These are phyloP conservation scores for Dactylis glomerata DNA, from an alignment of 176 grass and related monocot genomes.

Conservation along the genomic window DNA sequence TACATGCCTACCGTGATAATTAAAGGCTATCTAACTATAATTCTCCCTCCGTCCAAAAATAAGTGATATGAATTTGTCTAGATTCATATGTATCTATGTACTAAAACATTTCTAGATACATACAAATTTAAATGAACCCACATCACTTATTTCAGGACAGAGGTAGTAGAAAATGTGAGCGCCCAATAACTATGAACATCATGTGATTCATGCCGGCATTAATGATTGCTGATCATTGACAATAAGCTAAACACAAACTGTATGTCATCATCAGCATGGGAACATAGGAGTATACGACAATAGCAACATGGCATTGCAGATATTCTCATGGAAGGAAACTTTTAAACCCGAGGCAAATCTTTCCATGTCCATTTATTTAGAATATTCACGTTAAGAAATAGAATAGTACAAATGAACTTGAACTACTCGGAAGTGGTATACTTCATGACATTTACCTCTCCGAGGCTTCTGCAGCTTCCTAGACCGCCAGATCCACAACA, in stretches of 20 bases:
- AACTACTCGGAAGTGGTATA: neutral
- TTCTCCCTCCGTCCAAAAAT: no score
- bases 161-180: neutral
- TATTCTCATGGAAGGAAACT: neutral
- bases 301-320: neutral
- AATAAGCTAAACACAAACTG: neutral
- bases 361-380: neutral
- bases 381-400: neutral
- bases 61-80: no score
- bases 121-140: no score
- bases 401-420: neutral
- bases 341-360: neutral
- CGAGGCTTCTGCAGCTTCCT: constrained; percentile 28
- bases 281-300: constrained; percentile 18
- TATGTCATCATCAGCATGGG: neutral
- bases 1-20: neutral
- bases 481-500: constrained; percentile 42
- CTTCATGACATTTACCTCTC: constrained; percentile 44
- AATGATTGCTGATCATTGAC: neutral
- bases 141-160: no score
- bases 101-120: no score
- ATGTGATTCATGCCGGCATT: neutral
- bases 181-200: neutral
- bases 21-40: neutral
- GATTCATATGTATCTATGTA: no score